phyloP scores from a whole-genome alignment of 352 stramenopile species.

The Pythium volutum region DNA sequence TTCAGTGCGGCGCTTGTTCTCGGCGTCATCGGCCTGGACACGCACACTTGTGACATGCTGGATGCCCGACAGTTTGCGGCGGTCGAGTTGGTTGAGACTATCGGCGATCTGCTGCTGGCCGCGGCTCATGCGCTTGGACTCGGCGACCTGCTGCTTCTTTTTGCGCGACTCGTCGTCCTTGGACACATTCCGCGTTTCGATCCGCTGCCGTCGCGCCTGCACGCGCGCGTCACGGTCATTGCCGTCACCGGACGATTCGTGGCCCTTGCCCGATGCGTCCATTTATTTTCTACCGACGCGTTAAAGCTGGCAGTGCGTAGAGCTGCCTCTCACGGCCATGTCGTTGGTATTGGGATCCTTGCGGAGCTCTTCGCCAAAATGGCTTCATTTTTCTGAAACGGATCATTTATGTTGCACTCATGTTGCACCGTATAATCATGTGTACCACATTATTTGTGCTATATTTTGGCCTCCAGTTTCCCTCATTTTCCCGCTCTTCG shows the following conservation, averaged over 20 bases:
- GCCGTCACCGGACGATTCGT: conserved; percentile 32
- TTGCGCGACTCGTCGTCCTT: conserved; percentile 79
- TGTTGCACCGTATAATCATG: not conserved
- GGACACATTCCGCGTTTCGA: conserved; percentile 73
- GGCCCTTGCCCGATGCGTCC: conserved; percentile 31
- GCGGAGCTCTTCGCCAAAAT: conserved; percentile 10
- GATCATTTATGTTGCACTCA: conserved; percentile 9
- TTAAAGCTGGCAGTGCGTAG: too few species aligned
- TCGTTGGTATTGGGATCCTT: not conserved
- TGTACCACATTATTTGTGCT: conserved; percentile 1
- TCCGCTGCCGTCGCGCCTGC: conserved; percentile 58
- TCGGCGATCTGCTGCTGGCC: conserved; percentile 76
- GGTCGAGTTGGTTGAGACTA: conserved; percentile 74
- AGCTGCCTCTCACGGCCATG: not conserved
- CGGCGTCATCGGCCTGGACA: conserved; percentile 85
- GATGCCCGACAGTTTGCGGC: conserved; percentile 75
- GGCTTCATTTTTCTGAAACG: conserved; percentile 24
- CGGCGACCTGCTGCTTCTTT: conserved; percentile 57
- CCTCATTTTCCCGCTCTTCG: not conserved
- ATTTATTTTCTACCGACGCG: conserved; percentile 10
- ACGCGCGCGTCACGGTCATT: conserved; percentile 67
- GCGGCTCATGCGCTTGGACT: conserved; percentile 66
- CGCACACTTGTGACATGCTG: conserved; percentile 90
- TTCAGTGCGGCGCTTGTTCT: conserved; percentile 87
- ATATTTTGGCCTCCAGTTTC: too few species aligned